phyloP scores from a whole-genome alignment of 805 yeast genomes.

The Starmera amethionina region DNA sequence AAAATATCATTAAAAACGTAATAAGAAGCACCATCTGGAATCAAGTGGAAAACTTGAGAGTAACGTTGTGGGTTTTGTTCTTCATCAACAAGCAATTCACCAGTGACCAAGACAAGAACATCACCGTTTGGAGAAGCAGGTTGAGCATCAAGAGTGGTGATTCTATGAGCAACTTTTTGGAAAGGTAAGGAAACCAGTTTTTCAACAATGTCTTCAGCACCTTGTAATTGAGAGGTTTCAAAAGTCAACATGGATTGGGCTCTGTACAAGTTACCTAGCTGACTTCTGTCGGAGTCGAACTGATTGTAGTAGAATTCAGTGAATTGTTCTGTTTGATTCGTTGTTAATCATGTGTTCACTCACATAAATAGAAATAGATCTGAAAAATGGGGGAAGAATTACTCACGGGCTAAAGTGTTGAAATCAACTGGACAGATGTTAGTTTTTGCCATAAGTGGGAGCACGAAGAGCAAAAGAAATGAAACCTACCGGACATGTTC shows the following conservation, averaged over 20 bases:
- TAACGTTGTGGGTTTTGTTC: conserved; percentile 94
- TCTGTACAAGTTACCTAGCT: conserved; percentile 89
- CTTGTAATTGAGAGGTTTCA: conserved; percentile 90
- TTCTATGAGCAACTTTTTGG: conserved; percentile 86
- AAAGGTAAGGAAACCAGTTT: conserved; percentile 84
- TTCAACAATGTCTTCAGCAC: conserved; percentile 87
- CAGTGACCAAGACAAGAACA: conserved; percentile 95
- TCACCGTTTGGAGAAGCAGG: conserved; percentile 92
- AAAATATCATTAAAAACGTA: conserved; percentile 94
- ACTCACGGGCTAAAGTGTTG: conserved; percentile 34
- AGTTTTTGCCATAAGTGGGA: background rate
- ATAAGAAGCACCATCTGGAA: conserved; percentile 86
- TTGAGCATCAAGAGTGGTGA: conserved; percentile 94
- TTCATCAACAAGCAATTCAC: conserved; percentile 83
- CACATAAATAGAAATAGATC: background rate
- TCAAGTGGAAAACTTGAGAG: conserved; percentile 94
- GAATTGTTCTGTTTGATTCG: conserved; percentile 48
- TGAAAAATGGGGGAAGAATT: background rate
- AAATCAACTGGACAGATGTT: conserved; percentile 25
- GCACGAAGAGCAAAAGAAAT: too few species aligned
- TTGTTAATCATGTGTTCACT: background rate
- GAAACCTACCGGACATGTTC: conserved; percentile 11
- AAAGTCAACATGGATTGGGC: conserved; percentile 97
- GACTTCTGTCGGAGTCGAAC: conserved; percentile 87
- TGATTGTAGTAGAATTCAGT: conserved; percentile 92